A percentile compares a stretch with the other conserved stretches of the same genome.
Conservation (phyloP, 106 monocot species). For the Dioscorea dumetorum region DNA sequence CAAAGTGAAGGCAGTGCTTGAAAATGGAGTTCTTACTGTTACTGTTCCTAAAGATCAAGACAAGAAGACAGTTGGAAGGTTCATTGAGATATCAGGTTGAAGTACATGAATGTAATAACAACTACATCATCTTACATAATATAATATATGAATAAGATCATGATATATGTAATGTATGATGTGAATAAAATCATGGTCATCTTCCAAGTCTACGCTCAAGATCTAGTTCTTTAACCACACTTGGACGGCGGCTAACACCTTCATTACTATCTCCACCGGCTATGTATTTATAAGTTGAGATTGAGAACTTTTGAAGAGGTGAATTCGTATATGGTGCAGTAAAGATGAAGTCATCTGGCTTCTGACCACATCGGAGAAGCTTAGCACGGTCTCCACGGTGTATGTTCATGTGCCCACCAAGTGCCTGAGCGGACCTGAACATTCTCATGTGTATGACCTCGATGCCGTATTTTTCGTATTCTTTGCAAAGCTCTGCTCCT, state of each 20-base stretch:
- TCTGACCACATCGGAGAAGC: background rate
- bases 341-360: background rate
- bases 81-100: slow-evolving; percentile 20
- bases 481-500: too few species aligned
- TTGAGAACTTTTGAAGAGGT: too few species aligned
- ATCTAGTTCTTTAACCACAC: background rate
- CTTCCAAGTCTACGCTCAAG: background rate
- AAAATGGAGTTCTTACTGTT: slow-evolving; percentile 35
- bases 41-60: slow-evolving; percentile 30
- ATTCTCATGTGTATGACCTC: background rate
- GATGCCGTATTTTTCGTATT: too few species aligned
- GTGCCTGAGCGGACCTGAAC: background rate
- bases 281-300: too few species aligned
- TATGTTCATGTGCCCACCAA: background rate
- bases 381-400: background rate
- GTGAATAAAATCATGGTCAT: background rate
- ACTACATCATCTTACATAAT: background rate
- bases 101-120: background rate
- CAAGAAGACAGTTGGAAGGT: slow-evolving; percentile 6
- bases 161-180: too few species aligned
- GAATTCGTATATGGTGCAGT: too few species aligned
- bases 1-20: slow-evolving; percentile 15
- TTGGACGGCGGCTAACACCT: too few species aligned
- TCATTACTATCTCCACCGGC: background rate
- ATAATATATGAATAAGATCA: too few species aligned